These are phyloP conservation scores for Saccharomyces uvarum DNA, from an alignment of 1,139 yeast species.

Conservation along the genomic window DNA sequence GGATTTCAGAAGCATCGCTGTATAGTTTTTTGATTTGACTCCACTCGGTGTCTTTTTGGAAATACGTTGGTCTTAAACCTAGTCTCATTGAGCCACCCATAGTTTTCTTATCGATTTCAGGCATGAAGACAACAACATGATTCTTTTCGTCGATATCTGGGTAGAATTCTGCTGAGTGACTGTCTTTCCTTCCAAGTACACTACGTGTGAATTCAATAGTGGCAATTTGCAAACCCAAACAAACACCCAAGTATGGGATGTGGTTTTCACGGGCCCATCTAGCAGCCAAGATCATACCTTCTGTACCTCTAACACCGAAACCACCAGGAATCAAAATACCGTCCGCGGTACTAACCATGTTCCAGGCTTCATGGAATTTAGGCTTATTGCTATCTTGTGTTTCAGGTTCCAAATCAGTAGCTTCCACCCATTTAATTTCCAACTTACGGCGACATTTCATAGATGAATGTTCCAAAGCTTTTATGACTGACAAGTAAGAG, in stretches of 20 bases:
- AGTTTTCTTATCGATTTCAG: conserved; percentile 91
- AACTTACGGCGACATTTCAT: conserved; percentile 81
- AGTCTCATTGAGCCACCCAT: conserved; percentile 99
- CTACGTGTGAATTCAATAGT: conserved; percentile 88
- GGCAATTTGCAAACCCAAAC: conserved; percentile 95
- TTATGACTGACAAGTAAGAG: conserved; percentile 88
- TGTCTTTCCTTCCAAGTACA: conserved; percentile 58
- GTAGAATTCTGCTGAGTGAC: conserved; percentile 82
- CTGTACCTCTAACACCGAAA: conserved; percentile 93
- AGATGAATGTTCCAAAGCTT: conserved; percentile 90
- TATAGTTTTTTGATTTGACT: conserved; percentile 73
- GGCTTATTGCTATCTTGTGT: conserved; percentile 57
- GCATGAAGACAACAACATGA: conserved; percentile 93
- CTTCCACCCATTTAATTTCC: conserved; percentile 92
- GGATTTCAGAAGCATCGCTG: conserved; percentile 60
- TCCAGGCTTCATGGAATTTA: conserved; percentile 93
- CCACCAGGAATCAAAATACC: conserved; percentile 99
- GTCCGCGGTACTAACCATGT: conserved; percentile 84
- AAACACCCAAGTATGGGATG: conserved; percentile 91
- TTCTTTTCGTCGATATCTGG: conserved; percentile 48
- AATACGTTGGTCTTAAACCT: conserved; percentile 84
- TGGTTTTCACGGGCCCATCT: conserved; percentile 94
- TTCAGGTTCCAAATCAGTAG: conserved; percentile 77
- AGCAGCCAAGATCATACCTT: conserved; percentile 96
- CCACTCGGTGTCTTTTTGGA: conserved; percentile 62